A percentile compares a stretch with the other conserved stretches of the same genome.
These are phyloP conservation scores for Hymenoscyphus albidus DNA, from an alignment of 2,329 filamentous ascomycete species.

Conservation along the genomic window DNA sequence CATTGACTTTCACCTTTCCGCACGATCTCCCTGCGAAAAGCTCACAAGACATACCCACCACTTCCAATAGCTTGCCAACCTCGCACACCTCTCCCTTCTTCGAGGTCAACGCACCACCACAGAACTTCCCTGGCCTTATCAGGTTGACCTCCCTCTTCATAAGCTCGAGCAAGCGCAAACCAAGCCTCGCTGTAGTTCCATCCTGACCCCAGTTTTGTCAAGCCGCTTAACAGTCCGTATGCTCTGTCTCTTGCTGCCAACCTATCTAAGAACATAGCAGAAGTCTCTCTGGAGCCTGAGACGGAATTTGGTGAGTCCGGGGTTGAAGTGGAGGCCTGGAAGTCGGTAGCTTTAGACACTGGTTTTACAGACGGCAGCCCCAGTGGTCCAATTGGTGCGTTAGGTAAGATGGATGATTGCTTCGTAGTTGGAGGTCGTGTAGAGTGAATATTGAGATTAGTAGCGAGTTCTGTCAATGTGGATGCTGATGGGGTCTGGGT, in stretches of 20 bases:
- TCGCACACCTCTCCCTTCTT: slow-evolving; percentile 77
- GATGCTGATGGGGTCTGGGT: slow-evolving; percentile 27
- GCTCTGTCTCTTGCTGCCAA: slow-evolving; percentile 89
- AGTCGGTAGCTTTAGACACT: slow-evolving; percentile 31
- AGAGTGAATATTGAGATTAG: slow-evolving; percentile 15
- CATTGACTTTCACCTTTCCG: background rate
- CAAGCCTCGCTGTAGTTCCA: slow-evolving; percentile 95
- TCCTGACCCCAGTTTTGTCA: slow-evolving; percentile 80
- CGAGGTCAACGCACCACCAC: slow-evolving; percentile 97
- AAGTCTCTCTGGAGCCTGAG: slow-evolving; percentile 22
- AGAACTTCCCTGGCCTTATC: slow-evolving; percentile 89
- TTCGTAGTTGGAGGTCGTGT: slow-evolving; percentile 14
- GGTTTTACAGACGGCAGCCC: slow-evolving; percentile 27
- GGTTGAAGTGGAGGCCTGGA: slow-evolving; percentile 26
- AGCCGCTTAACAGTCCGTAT: slow-evolving; percentile 72
- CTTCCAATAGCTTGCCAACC: slow-evolving; percentile 71
- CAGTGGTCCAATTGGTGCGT: slow-evolving; percentile 31
- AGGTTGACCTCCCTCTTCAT: slow-evolving; percentile 80
- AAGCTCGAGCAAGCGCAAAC: slow-evolving; percentile 80
- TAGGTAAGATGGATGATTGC: slow-evolving; percentile 13
- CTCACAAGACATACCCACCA: slow-evolving; percentile 42
- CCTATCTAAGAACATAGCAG: slow-evolving; percentile 51
- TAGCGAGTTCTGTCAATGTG: slow-evolving; percentile 21
- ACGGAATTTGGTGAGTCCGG: slow-evolving; percentile 13
- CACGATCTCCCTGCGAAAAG: background rate